Evolutionary conservation across 1,284 basidiomycete genomes (phyloP).

Genomic region (Gymnopus androsaceus): DNA sequence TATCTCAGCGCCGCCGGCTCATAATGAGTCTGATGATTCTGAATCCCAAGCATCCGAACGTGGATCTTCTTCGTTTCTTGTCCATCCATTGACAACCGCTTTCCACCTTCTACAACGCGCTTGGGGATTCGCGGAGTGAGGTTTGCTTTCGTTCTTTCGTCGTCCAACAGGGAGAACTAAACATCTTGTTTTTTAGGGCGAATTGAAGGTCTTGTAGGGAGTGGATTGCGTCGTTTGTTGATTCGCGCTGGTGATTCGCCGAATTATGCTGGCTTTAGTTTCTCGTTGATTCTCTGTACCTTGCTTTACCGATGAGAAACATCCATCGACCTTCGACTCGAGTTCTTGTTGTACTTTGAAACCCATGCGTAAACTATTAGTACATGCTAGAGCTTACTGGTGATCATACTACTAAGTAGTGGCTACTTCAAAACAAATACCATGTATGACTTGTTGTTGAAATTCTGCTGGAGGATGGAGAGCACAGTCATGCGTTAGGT

Average conservation of each 20-base stretch:
- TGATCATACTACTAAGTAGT: no score
- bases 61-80: neutral
- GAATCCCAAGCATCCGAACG: neutral
- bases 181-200: neutral
- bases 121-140: constrained; percentile 44
- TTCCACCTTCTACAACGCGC: constrained; percentile 35
- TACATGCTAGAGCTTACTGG: no score
- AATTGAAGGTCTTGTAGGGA: constrained; percentile 10
- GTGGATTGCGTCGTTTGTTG: constrained; percentile 9
- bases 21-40: constrained; percentile 10
- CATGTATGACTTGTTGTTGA: no score
- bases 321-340: no score
- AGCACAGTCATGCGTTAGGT: no score
- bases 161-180: neutral
- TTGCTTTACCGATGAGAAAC: no score
- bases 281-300: no score
- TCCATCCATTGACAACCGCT: neutral
- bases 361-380: no score
- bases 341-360: no score
- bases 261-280: no score
- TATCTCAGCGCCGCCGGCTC: neutral
- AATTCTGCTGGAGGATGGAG: no score
- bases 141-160: constrained; percentile 15
- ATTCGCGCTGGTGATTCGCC: neutral
- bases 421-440: no score